phyloP scores from a whole-genome alignment of 2,329 filamentous ascomycete genomes.

The Alternaria viburni region DNA sequence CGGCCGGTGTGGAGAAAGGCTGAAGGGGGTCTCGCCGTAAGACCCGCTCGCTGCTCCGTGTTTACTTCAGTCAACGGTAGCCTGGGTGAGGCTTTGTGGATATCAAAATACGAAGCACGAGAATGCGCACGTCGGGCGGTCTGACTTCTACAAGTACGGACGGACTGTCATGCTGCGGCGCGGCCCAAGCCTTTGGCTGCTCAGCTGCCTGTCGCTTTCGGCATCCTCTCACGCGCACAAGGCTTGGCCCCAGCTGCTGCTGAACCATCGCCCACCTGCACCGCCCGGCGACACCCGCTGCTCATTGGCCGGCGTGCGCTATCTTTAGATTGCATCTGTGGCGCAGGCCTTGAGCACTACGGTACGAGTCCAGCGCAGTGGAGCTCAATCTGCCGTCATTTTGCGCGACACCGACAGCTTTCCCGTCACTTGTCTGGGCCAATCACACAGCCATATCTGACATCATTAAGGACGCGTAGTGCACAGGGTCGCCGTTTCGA shows the following conservation, averaged over 20 bases:
- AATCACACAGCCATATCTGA: not conserved
- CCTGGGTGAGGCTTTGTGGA: not conserved
- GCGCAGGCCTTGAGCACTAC: constrained; percentile 3
- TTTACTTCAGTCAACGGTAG: not conserved
- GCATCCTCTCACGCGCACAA: not conserved
- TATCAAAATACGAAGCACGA: not conserved
- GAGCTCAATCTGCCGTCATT: constrained; percentile 14
- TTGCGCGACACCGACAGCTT: not conserved
- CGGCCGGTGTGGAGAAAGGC: constrained; percentile 23
- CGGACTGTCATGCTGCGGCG: not conserved
- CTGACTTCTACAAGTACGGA: not conserved
- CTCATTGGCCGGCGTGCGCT: not conserved
- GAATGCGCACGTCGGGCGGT: not conserved
- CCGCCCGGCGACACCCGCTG: not conserved
- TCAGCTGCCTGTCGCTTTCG: not conserved
- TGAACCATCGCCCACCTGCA: constrained; percentile 1
- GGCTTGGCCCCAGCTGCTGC: not conserved
- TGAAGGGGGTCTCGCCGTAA: constrained; percentile 13
- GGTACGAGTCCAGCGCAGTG: not conserved
- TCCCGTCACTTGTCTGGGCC: not conserved
- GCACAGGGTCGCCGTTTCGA: constrained; percentile 3
- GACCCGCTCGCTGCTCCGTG: constrained; percentile 11
- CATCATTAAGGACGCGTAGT: not conserved
- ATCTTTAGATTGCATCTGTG: constrained; percentile 3
- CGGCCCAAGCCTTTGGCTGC: not conserved